These are phyloP conservation scores for Emericellopsis atlantica DNA, from an alignment of 2,329 filamentous ascomycete genomes.

Conservation along the genomic window DNA sequence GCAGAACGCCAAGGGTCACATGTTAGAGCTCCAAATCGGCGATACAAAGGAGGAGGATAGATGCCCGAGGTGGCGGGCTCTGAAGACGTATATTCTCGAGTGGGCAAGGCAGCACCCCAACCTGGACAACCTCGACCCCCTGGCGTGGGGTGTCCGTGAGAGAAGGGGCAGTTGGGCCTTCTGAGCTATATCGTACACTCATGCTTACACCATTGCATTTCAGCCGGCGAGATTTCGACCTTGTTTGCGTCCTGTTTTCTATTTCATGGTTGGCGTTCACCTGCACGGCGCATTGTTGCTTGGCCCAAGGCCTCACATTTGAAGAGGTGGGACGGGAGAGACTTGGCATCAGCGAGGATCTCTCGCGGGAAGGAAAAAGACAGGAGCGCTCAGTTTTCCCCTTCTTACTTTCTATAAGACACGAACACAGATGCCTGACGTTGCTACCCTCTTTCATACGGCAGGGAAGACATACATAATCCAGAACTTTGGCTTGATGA, in stretches of 20 bases:
- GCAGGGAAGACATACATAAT: too few relatives aligned
- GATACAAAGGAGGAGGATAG: constrained; percentile 36
- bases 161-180: constrained; percentile 63
- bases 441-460: too few relatives aligned
- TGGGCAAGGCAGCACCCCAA: constrained; percentile 83
- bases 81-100: constrained; percentile 73
- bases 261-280: not conserved
- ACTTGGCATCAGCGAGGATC: too few relatives aligned
- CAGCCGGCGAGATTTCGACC: not conserved
- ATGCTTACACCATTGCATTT: not conserved
- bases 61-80: constrained; percentile 65
- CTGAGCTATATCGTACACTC: constrained; percentile 14
- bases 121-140: constrained; percentile 45
- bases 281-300: not conserved
- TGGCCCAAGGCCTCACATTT: not conserved
- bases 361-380: too few relatives aligned
- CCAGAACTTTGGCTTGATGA: too few relatives aligned
- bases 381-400: too few relatives aligned
- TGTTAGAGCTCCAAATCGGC: constrained; percentile 41
- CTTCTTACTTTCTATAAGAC: too few relatives aligned
- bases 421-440: too few relatives aligned
- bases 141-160: constrained; percentile 57
- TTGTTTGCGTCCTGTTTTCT: not conserved
- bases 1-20: constrained; percentile 56
- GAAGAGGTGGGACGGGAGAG: not conserved